Evolutionary conservation across 2,329 filamentous ascomycete genomes (phyloP).

Genomic region (Xylaria digitata): DNA sequence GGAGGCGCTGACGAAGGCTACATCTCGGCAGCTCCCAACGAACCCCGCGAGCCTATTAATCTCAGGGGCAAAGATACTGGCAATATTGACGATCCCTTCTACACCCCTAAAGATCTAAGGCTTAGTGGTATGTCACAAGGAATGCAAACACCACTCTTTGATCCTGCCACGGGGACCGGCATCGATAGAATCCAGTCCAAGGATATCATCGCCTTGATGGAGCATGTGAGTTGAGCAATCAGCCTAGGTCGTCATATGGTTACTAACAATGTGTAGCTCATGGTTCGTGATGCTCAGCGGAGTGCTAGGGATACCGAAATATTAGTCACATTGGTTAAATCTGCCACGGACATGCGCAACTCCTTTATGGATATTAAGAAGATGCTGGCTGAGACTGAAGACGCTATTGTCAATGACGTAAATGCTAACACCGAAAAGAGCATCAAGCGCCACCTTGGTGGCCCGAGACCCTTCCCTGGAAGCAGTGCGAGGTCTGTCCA

Average conservation of each 20-base stretch:
- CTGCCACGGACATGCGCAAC: slow-evolving; percentile 95
- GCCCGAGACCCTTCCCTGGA: slow-evolving; percentile 84
- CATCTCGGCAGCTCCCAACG: slow-evolving; percentile 77
- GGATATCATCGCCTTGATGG: slow-evolving; percentile 97
- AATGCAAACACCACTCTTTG: slow-evolving; percentile 89
- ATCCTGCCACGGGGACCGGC: slow-evolving; percentile 85
- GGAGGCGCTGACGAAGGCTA: slow-evolving; percentile 87
- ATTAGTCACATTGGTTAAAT: slow-evolving; percentile 90
- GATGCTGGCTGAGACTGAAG: slow-evolving; percentile 89
- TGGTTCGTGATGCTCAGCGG: slow-evolving; percentile 94
- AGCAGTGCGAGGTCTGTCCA: slow-evolving; percentile 70
- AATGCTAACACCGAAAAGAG: slow-evolving; percentile 89
- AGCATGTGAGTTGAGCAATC: slow-evolving; percentile 72
- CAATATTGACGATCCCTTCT: slow-evolving; percentile 75
- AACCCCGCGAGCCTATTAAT: slow-evolving; percentile 63
- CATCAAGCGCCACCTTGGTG: slow-evolving; percentile 82
- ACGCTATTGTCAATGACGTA: slow-evolving; percentile 86
- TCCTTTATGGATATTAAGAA: slow-evolving; percentile 96
- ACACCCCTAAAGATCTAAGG: slow-evolving; percentile 67
- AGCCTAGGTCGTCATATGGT: neutral
- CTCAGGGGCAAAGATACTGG: slow-evolving; percentile 67
- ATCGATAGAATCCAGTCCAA: slow-evolving; percentile 94
- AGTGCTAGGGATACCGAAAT: slow-evolving; percentile 98
- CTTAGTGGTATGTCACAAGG: slow-evolving; percentile 92
- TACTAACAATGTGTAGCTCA: slow-evolving; percentile 68